These are phyloP conservation scores for Candida schatavii DNA, from an alignment of 805 yeast species.

Conservation along the genomic window DNA sequence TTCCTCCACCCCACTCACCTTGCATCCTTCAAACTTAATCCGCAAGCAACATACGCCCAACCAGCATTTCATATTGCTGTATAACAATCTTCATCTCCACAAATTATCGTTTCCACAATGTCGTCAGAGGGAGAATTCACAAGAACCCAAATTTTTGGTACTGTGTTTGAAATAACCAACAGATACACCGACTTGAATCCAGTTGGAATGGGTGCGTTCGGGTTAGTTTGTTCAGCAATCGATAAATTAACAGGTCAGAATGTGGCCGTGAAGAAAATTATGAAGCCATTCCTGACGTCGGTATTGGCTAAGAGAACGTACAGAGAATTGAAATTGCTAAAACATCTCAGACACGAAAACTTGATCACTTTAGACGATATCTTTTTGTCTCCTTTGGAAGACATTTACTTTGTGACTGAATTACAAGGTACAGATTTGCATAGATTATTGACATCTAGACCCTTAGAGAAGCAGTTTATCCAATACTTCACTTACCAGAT, in stretches of 20 bases:
- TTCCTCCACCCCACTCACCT: too few species aligned
- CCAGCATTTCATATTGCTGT: too few species aligned
- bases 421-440: constrained; percentile 96
- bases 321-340: constrained; percentile 88
- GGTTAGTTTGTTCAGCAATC: constrained; percentile 93
- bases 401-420: constrained; percentile 94
- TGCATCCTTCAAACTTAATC: too few species aligned
- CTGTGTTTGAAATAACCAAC: constrained; percentile 89
- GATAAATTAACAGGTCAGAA: constrained; percentile 88
- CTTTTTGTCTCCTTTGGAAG: constrained; percentile 91
- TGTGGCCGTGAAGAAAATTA: constrained; percentile 95
- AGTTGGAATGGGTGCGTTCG: constrained; percentile 99
- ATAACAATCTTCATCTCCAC: too few species aligned
- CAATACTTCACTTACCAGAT: constrained; percentile 97
- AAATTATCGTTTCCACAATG: too few species aligned
- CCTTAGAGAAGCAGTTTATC: constrained; percentile 92
- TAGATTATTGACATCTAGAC: constrained; percentile 84
- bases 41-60: too few species aligned
- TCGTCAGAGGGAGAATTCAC: constrained; percentile 46
- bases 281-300: constrained; percentile 95
- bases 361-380: constrained; percentile 90
- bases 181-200: constrained; percentile 92
- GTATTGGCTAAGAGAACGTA: constrained; percentile 95
- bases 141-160: constrained; percentile 91
- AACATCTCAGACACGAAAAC: constrained; percentile 93